phyloP scores from a whole-genome alignment of 306 rosid genomes.

The Glycine tomentella region DNA sequence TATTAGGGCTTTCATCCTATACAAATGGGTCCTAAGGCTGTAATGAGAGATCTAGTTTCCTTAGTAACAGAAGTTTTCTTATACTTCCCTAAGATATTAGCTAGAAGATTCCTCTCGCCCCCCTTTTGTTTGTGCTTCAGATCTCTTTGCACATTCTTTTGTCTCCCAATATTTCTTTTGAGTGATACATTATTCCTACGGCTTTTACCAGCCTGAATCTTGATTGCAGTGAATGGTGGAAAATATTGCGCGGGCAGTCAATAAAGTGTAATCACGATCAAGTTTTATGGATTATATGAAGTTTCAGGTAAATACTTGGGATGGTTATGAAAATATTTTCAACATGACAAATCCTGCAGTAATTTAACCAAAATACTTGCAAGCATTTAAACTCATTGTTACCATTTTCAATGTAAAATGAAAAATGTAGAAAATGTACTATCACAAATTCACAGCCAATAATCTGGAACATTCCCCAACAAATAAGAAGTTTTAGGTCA shows the following conservation, averaged over 20 bases:
- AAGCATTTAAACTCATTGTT: not conserved
- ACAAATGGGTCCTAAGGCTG: too few relatives aligned
- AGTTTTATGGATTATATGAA: constrained; percentile 22
- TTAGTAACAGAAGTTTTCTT: not conserved
- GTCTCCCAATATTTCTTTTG: not conserved
- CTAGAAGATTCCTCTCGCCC: not conserved
- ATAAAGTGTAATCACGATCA: constrained; percentile 11
- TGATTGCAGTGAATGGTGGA: constrained; percentile 33
- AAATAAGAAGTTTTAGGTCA: constrained; percentile 30
- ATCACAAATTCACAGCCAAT: constrained; percentile 17
- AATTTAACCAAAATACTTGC: constrained; percentile 5
- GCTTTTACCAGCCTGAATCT: constrained; percentile 25
- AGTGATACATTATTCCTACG: constrained; percentile 6
- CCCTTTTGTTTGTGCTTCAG: not conserved
- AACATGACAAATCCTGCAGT: constrained; percentile 28
- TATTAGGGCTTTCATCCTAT: too few relatives aligned
- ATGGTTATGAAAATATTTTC: constrained; percentile 25
- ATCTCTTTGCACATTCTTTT: constrained; percentile 13
- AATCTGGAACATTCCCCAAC: not conserved
- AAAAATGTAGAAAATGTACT: constrained; percentile 7
- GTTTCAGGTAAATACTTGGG: not conserved
- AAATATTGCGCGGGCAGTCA: constrained; percentile 1
- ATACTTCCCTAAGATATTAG: not conserved
- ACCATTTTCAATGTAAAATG: constrained; percentile 2
- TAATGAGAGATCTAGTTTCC: too few relatives aligned